A percentile compares a stretch with the other conserved stretches of the same genome.
phyloP scores from a whole-genome alignment of 345 rosid genomes.

The Melastoma malabathricum region DNA sequence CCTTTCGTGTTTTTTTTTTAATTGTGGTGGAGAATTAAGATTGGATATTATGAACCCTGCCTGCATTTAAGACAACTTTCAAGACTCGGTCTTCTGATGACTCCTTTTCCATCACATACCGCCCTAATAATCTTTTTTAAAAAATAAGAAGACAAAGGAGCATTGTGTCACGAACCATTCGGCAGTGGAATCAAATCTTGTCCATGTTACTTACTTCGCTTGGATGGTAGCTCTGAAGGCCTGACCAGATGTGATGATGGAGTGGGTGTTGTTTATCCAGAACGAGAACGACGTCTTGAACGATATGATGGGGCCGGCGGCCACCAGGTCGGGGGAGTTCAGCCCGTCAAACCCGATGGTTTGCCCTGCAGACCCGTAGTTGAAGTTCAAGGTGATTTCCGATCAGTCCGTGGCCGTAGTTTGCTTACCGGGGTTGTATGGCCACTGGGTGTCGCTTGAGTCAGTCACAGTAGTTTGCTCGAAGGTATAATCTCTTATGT shows the following conservation, averaged over 20 bases:
- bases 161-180: too few relatives aligned
- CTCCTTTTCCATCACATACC: too few relatives aligned
- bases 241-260: constrained; percentile 19
- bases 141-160: too few relatives aligned
- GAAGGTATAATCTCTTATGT: constrained; percentile 10
- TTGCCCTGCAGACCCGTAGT: constrained; percentile 36
- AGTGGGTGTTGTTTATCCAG: constrained; percentile 38
- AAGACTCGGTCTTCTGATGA: too few relatives aligned
- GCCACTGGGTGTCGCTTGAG: constrained; percentile 9
- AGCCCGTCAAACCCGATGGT: constrained; percentile 21
- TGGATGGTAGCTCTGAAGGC: constrained; percentile 43
- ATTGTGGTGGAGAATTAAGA: too few relatives aligned
- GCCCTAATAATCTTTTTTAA: too few relatives aligned
- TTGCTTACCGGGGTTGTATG: constrained; percentile 20
- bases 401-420: constrained; percentile 49
- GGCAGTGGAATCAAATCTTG: too few relatives aligned
- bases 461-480: constrained; percentile 18
- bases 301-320: constrained; percentile 20
- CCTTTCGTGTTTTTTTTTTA: too few relatives aligned
- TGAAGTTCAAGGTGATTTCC: constrained; percentile 46
- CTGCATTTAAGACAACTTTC: too few relatives aligned
- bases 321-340: constrained; percentile 28
- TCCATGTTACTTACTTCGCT: too few relatives aligned
- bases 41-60: too few relatives aligned
- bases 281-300: constrained; percentile 42